Percentiles rank a stretch among this genome's conserved stretches.
These are phyloP conservation scores for Ogataea nakhonphanomensis DNA, from an alignment of 805 yeast species.

Conservation along the genomic window DNA sequence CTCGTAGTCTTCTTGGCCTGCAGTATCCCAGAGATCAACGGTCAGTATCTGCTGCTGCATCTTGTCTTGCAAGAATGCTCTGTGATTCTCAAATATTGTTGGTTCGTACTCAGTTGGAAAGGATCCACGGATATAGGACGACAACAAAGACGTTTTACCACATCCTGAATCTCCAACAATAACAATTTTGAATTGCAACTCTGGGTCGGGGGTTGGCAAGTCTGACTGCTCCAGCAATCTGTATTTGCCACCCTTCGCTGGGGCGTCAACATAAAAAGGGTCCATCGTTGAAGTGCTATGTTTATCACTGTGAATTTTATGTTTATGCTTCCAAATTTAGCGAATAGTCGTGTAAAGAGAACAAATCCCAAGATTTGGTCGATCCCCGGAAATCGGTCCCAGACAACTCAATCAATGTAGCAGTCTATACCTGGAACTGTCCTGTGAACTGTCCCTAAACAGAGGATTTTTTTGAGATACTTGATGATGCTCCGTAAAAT, in stretches of 20 bases:
- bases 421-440: not conserved
- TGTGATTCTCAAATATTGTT: slow-evolving; percentile 92
- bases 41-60: slow-evolving; percentile 82
- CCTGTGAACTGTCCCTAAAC: no score
- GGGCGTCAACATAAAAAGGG: slow-evolving; percentile 16
- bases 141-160: slow-evolving; percentile 92
- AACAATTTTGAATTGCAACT: slow-evolving; percentile 45
- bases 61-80: slow-evolving; percentile 89
- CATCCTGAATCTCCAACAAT: slow-evolving; percentile 99
- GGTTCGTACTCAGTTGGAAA: slow-evolving; percentile 98
- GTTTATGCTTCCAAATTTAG: slow-evolving; percentile 18
- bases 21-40: slow-evolving; percentile 92
- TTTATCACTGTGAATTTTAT: slow-evolving; percentile 2
- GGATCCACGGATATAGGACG: slow-evolving; percentile 91
- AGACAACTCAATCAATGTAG: not conserved
- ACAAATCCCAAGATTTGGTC: slow-evolving; percentile 1
- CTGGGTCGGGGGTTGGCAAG: slow-evolving; percentile 33
- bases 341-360: slow-evolving; percentile 3
- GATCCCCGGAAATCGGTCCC: not conserved
- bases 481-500: no score
- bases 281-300: not conserved
- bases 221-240: slow-evolving; percentile 22
- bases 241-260: slow-evolving; percentile 24
- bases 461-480: no score
- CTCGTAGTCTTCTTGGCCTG: slow-evolving; percentile 92